These are phyloP conservation scores for Glycine soja DNA, from an alignment of 306 rosid species.

Conservation along the genomic window DNA sequence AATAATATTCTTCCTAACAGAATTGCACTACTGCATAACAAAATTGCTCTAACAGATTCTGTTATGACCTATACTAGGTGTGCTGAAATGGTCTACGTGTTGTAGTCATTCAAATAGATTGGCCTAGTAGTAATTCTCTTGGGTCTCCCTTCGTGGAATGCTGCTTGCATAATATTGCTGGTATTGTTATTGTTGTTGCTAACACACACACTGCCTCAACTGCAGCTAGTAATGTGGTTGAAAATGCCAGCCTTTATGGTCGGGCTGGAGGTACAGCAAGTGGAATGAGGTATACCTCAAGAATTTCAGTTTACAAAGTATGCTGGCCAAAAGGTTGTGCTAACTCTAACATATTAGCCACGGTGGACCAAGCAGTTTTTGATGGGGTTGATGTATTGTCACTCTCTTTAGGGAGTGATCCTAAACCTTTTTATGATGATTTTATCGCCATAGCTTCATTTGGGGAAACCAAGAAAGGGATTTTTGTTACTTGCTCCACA, in stretches of 20 bases:
- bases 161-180: too few species aligned
- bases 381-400: constrained; percentile 81
- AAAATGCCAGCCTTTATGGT: constrained; percentile 56
- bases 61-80: too few species aligned
- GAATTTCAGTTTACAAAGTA: constrained; percentile 75
- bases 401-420: constrained; percentile 69
- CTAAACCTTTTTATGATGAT: constrained; percentile 59
- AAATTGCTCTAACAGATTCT: too few species aligned
- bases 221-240: constrained; percentile 61
- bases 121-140: too few species aligned
- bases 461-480: constrained; percentile 64
- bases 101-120: too few species aligned
- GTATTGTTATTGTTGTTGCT: too few species aligned
- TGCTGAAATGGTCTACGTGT: too few species aligned
- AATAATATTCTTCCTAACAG: too few species aligned
- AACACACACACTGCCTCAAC: constrained; percentile 82
- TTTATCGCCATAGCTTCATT: constrained; percentile 70
- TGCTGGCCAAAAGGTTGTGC: constrained; percentile 73
- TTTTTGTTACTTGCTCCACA: constrained; percentile 74
- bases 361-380: constrained; percentile 68
- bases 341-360: constrained; percentile 67
- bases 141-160: too few species aligned
- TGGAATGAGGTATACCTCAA: constrained; percentile 71
- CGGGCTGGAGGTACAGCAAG: constrained; percentile 62
- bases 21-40: too few species aligned